Base-by-base conservation (phyloP, 169 alveolate species). In the Babesia ovis region DNA sequence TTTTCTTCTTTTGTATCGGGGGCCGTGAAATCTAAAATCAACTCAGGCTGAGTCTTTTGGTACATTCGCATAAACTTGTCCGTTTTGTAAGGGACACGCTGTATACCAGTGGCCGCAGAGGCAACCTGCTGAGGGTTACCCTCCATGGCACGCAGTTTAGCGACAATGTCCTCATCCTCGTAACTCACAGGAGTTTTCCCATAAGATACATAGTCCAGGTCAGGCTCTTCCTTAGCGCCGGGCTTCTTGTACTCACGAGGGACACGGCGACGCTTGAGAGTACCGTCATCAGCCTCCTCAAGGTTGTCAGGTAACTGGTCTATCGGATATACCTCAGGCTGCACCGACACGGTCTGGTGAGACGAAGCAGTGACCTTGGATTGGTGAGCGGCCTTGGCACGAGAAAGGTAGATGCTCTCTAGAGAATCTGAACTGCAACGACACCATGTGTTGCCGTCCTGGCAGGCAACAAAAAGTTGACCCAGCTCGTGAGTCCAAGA, bases 91-190 rank as follows among this genome's bases (percentile, higher is more conserved):
- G 83, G 84, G 18, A 70, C 41, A 25, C 70, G 53, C 54, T 48
- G 80, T 20, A 80, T 50, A 14, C 83, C 88, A 5, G 60, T 34
- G 3, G 69, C 83, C 22, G 37, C 66, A 22, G 58, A 66, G 18
- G 46, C 23, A 12, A 43, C 62, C 4, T 27, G n/a, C 45, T 51
- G 56, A 42, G 53, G 42, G 4, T 71, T 70, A 4, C 68, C 83
- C 22, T 80, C 77, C 85, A 61, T 74, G 5, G 83, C 53, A 12
- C 88, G 60, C 2, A 80, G 67, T 58, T 55, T 80, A 37, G 48
- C 53, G 11, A 80, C 88, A 11, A 80, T 80, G 35, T 80, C 88
- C 37, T 80, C 88, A n/a, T 80, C 88, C 14, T 71, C 83, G 67
- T 68, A 60, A 16, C 35, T 58, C 4, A 68, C 70, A 4, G 88